Percentiles rank a stretch among this genome's conserved stretches.
These are phyloP conservation scores for Xylogone sp. DNA, from an alignment of 2,329 filamentous ascomycete species.

Conservation along the genomic window DNA sequence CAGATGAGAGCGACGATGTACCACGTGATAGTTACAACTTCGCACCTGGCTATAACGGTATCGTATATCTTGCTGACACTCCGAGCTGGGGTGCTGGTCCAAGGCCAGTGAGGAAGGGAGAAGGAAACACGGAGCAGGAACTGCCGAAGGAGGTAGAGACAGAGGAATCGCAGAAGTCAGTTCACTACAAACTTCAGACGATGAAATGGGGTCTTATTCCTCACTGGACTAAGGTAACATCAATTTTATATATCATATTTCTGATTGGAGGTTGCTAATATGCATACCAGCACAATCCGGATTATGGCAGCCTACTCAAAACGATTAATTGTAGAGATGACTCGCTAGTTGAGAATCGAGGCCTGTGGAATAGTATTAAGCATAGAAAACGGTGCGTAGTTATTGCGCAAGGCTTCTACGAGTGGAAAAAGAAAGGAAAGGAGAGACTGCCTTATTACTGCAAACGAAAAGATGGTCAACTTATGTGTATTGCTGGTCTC, in stretches of 20 bases:
- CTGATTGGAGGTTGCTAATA: neutral
- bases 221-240: constrained; percentile 73
- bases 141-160: constrained; percentile 12
- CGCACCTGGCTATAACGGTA: constrained; percentile 78
- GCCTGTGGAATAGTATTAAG: constrained; percentile 94
- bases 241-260: neutral
- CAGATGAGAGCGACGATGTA: constrained; percentile 55
- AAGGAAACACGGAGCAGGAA: constrained; percentile 18
- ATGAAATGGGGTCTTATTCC: constrained; percentile 98
- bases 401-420: constrained; percentile 88
- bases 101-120: constrained; percentile 16
- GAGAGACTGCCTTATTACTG: constrained; percentile 84
- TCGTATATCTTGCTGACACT: constrained; percentile 78
- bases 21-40: constrained; percentile 86
- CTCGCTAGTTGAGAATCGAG: constrained; percentile 68
- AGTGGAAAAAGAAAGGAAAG: constrained; percentile 84
- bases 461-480: constrained; percentile 72
- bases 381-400: constrained; percentile 83
- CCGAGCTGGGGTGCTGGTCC: constrained; percentile 55
- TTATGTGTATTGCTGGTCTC: constrained; percentile 83
- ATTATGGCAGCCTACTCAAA: constrained; percentile 73
- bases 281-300: constrained; percentile 53
- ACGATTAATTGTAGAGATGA: constrained; percentile 97
- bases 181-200: constrained; percentile 76
- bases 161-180: constrained; percentile 23